Evolutionary conservation across 176 grass and related monocot genomes (phyloP).

Genomic region (Triticum monococcum): DNA sequence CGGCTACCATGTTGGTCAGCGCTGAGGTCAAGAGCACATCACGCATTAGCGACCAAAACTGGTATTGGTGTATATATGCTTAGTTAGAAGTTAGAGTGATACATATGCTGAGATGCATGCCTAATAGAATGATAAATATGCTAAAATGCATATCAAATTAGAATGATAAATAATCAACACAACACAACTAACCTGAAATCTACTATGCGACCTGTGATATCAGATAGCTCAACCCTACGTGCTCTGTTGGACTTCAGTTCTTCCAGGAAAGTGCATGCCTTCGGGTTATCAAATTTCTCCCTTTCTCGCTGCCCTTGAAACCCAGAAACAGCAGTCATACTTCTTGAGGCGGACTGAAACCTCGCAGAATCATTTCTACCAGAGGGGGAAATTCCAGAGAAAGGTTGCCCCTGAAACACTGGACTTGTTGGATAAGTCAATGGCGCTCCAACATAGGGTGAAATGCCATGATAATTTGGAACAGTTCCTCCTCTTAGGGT

Average conservation of each 20-base stretch:
- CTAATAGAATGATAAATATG: constrained; percentile 7
- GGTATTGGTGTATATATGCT: constrained; percentile 2
- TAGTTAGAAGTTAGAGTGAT: not conserved
- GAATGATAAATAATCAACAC: constrained; percentile 20
- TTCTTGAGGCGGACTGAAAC: constrained; percentile 50
- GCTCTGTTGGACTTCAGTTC: constrained; percentile 81
- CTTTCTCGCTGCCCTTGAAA: constrained; percentile 62
- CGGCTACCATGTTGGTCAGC: constrained; percentile 98
- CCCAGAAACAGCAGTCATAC: constrained; percentile 37
- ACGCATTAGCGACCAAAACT: constrained; percentile 19
- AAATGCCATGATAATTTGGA: constrained; percentile 55
- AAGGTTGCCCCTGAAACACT: constrained; percentile 53
- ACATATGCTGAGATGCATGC: not conserved
- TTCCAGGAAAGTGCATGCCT: constrained; percentile 76
- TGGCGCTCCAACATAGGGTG: constrained; percentile 45
- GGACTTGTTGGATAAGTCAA: constrained; percentile 60
- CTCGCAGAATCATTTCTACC: constrained; percentile 60
- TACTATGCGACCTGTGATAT: constrained; percentile 75
- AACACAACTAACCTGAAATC: constrained; percentile 79
- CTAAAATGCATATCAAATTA: constrained; percentile 5
- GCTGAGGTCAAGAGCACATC: constrained; percentile 44
- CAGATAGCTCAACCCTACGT: constrained; percentile 76
- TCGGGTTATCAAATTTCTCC: constrained; percentile 65
- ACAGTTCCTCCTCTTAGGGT: constrained; percentile 46
- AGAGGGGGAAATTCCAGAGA: constrained; percentile 41